These are phyloP conservation scores for Thoreauomyces humboldtii DNA, from an alignment of 192 early-diverging fungal genomes.

Conservation along the genomic window DNA sequence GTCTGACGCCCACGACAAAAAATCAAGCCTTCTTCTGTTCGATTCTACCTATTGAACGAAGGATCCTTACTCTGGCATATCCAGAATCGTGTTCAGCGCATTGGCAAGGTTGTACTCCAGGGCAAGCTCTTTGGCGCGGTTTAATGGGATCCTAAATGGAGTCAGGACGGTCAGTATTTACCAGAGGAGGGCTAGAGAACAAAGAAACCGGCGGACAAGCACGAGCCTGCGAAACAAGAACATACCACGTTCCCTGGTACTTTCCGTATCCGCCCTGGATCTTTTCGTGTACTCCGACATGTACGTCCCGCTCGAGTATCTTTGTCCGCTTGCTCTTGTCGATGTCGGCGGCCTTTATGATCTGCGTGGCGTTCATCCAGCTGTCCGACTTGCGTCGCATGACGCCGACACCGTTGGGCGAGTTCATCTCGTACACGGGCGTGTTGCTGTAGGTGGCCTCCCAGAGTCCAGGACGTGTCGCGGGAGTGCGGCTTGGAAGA, in stretches of 20 bases:
- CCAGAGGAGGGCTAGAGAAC: too few relatives aligned
- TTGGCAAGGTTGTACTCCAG: conserved; percentile 38
- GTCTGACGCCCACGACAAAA: too few relatives aligned
- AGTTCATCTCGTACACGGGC: conserved; percentile 89
- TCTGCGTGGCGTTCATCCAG: conserved; percentile 53
- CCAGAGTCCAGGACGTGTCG: conserved; percentile 27
- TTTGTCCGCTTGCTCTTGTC: conserved; percentile 55
- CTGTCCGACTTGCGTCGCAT: conserved; percentile 45
- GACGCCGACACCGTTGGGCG: conserved; percentile 56
- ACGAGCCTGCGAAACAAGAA: background rate
- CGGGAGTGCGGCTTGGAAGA: too few relatives aligned
- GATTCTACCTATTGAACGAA: too few relatives aligned
- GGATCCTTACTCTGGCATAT: conserved; percentile 22
- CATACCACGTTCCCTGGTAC: conserved; percentile 54
- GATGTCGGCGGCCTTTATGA: conserved; percentile 48
- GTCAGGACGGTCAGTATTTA: too few relatives aligned
- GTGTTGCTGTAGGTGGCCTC: conserved; percentile 56
- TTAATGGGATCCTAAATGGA: conserved; percentile 43
- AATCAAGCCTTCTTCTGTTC: too few relatives aligned
- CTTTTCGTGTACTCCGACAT: conserved; percentile 38
- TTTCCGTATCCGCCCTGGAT: conserved; percentile 53
- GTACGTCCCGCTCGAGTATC: conserved; percentile 43
- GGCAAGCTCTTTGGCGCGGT: conserved; percentile 38
- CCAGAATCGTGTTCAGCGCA: conserved; percentile 25
- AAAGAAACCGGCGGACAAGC: too few relatives aligned